These are phyloP conservation scores for Carex cristatella DNA, from an alignment of 176 grass and related monocot species.

Conservation along the genomic window DNA sequence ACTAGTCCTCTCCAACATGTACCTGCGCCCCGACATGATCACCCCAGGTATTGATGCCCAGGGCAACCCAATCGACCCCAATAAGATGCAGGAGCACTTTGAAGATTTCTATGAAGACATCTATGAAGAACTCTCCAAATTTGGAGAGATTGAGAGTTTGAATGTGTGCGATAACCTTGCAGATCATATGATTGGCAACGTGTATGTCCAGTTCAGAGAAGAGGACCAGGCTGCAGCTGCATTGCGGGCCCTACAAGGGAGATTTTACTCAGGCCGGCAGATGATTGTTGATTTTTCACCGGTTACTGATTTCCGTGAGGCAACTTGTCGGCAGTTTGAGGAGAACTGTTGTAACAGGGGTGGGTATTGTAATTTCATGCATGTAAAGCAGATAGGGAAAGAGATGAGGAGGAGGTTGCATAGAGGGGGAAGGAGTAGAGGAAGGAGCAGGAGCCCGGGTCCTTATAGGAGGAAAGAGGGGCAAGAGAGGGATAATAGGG, in stretches of 20 bases:
- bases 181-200: conserved; percentile 94
- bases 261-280: conserved; percentile 77
- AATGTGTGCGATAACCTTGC: conserved; percentile 94
- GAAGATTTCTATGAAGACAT: conserved; percentile 98
- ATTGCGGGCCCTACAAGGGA: conserved; percentile 57
- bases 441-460: conserved; percentile 54
- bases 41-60: conserved; percentile 21
- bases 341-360: conserved; percentile 90
- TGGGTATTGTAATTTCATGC: conserved; percentile 97
- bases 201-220: conserved; percentile 85
- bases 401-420: conserved; percentile 67
- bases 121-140: conserved; percentile 74
- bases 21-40: conserved; percentile 24
- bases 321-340: conserved; percentile 83
- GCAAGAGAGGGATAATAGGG: conserved; percentile 12
- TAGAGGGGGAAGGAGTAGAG: conserved; percentile 36
- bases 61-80: conserved; percentile 38
- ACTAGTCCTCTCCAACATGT: conserved; percentile 25
- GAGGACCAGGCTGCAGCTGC: conserved; percentile 76
- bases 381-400: conserved; percentile 68
- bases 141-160: conserved; percentile 76
- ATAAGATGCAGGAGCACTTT: conserved; percentile 84
- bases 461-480: conserved; percentile 34
- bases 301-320: conserved; percentile 93
- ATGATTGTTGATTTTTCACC: conserved; percentile 96